phyloP scores from a whole-genome alignment of 352 stramenopile genomes.

The Pythium angustatum region DNA sequence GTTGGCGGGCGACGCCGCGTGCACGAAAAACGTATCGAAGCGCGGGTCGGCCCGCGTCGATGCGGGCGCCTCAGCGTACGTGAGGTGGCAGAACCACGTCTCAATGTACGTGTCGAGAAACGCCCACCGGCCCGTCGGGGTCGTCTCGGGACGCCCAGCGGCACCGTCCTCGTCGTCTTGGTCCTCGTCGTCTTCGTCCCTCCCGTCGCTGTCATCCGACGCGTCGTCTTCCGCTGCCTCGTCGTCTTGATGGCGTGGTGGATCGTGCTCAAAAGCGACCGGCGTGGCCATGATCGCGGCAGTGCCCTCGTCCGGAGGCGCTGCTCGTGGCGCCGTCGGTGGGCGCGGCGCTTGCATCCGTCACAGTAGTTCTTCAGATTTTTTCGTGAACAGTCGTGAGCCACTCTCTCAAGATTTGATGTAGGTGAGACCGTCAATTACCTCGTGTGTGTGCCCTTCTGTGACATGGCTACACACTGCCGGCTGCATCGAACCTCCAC shows the following conservation, averaged over 20 bases:
- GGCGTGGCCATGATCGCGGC: no score
- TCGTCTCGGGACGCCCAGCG: background rate
- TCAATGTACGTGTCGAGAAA: background rate
- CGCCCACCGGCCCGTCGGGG: background rate
- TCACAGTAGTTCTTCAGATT: no score
- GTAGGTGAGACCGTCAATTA: background rate
- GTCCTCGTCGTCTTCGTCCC: background rate
- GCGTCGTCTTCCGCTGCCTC: background rate
- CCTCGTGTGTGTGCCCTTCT: background rate
- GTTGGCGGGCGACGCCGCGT: constrained; percentile 1
- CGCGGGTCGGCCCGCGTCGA: background rate
- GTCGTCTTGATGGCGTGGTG: background rate
- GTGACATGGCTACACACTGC: constrained; percentile 11
- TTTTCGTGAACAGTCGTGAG: no score
- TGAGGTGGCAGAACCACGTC: constrained; percentile 2
- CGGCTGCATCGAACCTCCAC: no score
- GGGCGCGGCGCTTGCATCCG: no score
- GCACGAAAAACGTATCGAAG: constrained; percentile 3
- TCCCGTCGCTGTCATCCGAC: background rate
- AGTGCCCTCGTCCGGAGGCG: no score
- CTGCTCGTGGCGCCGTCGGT: no score
- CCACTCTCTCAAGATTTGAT: no score
- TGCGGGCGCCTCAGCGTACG: background rate
- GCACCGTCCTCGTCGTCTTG: background rate
- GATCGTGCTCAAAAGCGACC: no score